phyloP scores from a whole-genome alignment of 1,139 yeast species.

The Saccharomyces hybrid region DNA sequence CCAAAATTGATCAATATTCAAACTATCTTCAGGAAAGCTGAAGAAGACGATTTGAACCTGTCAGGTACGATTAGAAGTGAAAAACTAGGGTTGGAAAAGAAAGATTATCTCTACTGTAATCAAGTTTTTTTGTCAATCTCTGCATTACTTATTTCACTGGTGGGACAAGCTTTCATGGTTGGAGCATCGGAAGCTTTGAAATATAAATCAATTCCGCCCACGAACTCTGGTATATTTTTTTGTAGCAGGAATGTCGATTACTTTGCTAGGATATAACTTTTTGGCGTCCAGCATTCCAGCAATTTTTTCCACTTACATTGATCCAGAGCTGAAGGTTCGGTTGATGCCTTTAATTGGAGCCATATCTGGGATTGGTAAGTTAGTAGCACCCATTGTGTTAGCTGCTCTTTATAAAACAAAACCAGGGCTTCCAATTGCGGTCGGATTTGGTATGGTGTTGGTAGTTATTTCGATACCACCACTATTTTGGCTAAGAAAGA shows the following conservation, averaged over 20 bases:
- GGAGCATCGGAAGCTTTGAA: conserved; percentile 6
- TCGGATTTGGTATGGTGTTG: conserved; percentile 7
- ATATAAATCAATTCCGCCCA: conserved; percentile 2
- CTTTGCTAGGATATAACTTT: conserved; percentile 8
- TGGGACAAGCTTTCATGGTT: conserved; percentile 9
- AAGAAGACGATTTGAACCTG: background rate
- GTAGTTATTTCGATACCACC: conserved; percentile 7
- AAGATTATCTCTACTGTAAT: conserved; percentile 1
- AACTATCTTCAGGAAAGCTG: background rate
- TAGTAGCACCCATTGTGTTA: conserved; percentile 7
- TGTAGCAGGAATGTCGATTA: conserved; percentile 6
- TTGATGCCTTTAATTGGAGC: conserved; percentile 9
- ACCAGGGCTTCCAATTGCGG: conserved; percentile 6
- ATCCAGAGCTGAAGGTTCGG: conserved; percentile 5
- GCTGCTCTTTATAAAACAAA: conserved; percentile 7
- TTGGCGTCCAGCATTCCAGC: conserved; percentile 9
- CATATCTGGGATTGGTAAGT: conserved; percentile 8
- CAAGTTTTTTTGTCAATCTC: conserved; percentile 6
- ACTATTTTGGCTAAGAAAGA: conserved; percentile 5
- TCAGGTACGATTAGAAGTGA: background rate
- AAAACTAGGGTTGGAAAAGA: background rate
- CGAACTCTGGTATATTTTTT: conserved; percentile 8
- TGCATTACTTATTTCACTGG: conserved; percentile 4
- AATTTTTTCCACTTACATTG: conserved; percentile 7
- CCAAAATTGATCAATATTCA: conserved; percentile 5